Base-by-base conservation (phyloP, 2,329 filamentous ascomycete species). In the Clarireedia hainanense region DNA sequence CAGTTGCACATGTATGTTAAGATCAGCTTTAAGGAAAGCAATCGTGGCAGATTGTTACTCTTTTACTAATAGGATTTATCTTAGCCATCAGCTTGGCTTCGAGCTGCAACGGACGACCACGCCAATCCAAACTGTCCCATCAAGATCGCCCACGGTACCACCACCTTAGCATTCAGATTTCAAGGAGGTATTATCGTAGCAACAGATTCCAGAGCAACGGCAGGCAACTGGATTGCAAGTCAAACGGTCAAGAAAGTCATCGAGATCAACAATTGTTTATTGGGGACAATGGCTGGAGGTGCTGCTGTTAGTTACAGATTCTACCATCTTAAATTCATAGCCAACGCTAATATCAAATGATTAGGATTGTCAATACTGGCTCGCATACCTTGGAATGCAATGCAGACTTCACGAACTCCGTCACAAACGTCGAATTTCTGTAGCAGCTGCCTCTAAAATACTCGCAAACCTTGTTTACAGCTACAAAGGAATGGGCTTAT, bases 241-340 rank as follows among this genome's bases (percentile, higher is more conserved):
- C 94, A 99, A 80, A 99, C 94, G 53, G 94, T 99, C 70, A 99
- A 99, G 85, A 99, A 99, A 81, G 94, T 99, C 65, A 97, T 99
- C 70, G 91, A 96, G 80, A 96, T 96, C 80, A 96, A 96, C 79
- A 89, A 80, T 74, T 88, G 86, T 74, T 80, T 99, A 74, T 76
- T 99, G 68, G 94, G 94, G 63, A 99, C 94, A 65, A 96, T 99
- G 92, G 94, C 94, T 61, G 94, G 94, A 74, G 94, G 94, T 75
- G 94, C 94, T 70, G 94, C 94, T 73, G 84, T 86, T 75, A 71
- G 81, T 74, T 17, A 2, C 40, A 20, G 48, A 40, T 20, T 34
- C 10, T 27, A 55, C 14, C 40, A 48, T 51, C 10, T 42, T n/a
- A 2, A 9, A 37, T 36, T n/a, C 12, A 5, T 9, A 12, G 27